Conservation (phyloP, 2,329 filamentous ascomycete species). For the Aspergillus aculeatinus region DNA sequence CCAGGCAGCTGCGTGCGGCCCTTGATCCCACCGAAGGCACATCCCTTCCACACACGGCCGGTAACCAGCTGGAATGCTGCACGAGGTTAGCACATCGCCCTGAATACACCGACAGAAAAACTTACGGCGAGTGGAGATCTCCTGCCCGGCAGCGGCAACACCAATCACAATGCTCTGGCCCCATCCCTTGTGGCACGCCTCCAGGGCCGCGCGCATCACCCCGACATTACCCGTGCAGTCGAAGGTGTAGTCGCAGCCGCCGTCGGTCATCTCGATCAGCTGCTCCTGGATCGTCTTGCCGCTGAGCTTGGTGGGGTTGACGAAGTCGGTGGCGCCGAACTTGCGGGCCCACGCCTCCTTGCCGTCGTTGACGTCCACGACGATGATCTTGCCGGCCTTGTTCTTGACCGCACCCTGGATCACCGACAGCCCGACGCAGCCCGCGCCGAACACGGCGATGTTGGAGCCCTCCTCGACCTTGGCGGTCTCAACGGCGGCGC, state of each 20-base stretch:
- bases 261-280: constrained; percentile 95
- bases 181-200: constrained; percentile 99
- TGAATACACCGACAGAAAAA: constrained; percentile 27
- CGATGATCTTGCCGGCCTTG: constrained; percentile 64
- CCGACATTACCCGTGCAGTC: constrained; percentile 97
- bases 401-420: constrained; percentile 90
- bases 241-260: constrained; percentile 97
- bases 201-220: constrained; percentile 92
- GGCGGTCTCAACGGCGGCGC: constrained; percentile 89
- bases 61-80: constrained; percentile 97
- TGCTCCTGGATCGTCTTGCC: constrained; percentile 81
- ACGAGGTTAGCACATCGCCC: constrained; percentile 17
- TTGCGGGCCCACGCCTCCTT: constrained; percentile 93
- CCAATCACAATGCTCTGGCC: constrained; percentile 97
- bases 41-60: constrained; percentile 95
- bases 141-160: constrained; percentile 92
- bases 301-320: constrained; percentile 81
- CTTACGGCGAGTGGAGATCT: constrained; percentile 90
- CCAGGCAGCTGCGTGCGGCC: constrained; percentile 86
- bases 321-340: constrained; percentile 95
- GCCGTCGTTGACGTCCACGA: constrained; percentile 75
- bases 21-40: constrained; percentile 97
- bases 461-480: constrained; percentile 87
- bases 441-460: constrained; percentile 89
- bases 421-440: constrained; percentile 92